These are phyloP conservation scores for Diaporthe amygdali DNA, from an alignment of 2,329 filamentous ascomycete species.

Conservation along the genomic window DNA sequence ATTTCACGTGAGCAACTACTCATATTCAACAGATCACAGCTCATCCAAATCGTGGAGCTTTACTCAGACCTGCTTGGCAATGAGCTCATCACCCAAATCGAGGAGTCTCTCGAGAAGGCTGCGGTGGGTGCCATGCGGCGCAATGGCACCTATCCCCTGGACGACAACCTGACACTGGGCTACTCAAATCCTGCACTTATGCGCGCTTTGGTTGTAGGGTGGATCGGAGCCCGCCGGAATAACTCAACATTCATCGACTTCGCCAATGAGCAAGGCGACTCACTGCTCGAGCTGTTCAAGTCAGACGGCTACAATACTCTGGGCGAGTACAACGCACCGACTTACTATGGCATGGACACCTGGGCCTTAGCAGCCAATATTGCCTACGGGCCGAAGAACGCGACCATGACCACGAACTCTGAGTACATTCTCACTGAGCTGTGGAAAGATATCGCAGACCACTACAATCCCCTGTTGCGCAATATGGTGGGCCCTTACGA, in stretches of 20 bases:
- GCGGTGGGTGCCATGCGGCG: conserved; percentile 45
- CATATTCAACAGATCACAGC: conserved; percentile 31
- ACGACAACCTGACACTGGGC: conserved; percentile 43
- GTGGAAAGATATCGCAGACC: conserved; percentile 41
- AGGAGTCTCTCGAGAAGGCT: conserved; percentile 40
- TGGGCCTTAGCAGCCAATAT: conserved; percentile 45
- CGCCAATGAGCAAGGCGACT: conserved; percentile 39
- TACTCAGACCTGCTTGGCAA: conserved; percentile 37
- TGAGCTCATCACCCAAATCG: conserved; percentile 39
- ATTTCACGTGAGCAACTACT: not conserved
- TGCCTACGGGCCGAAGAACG: conserved; percentile 39
- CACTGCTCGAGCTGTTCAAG: conserved; percentile 37
- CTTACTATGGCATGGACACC: conserved; percentile 46
- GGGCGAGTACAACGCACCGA: conserved; percentile 45
- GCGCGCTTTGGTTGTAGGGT: conserved; percentile 44
- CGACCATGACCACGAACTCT: conserved; percentile 36
- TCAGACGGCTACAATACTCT: conserved; percentile 38
- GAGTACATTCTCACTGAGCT: conserved; percentile 35
- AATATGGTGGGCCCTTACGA: conserved; percentile 43
- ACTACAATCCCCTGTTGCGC: conserved; percentile 42
- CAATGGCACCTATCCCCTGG: conserved; percentile 43
- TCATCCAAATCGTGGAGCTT: conserved; percentile 42
- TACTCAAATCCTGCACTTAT: conserved; percentile 49
- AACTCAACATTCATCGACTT: conserved; percentile 43
- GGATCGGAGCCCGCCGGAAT: conserved; percentile 44